Evolutionary conservation across 2,329 filamentous ascomycete species (phyloP), one percentile per base, ranked within the genome.

Genomic region (Penicillium sp.): DNA sequence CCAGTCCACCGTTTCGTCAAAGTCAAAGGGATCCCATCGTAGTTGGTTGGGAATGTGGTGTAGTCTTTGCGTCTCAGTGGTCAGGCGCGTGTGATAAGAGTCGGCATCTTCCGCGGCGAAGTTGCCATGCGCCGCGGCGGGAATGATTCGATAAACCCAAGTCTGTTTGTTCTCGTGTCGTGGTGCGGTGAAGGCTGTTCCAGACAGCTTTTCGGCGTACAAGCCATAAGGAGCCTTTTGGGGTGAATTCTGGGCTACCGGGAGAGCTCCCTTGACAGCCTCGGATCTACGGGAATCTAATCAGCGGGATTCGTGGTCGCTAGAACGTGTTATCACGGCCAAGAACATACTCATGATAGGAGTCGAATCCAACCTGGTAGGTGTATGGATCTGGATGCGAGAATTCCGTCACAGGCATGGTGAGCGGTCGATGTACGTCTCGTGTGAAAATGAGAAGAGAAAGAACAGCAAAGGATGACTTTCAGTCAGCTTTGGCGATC

Each of bases 11-110:
- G 75, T 76, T 64, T 85, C 76, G 53, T 88, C 82, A 42, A 90
- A 74, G 58, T 89, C 83, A 63, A 89, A 88, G 2, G 82, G 84
- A 56, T 86, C 83, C 88, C 88, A 93, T 56, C 86, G 80, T 28
- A 91, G 75, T 67, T 91, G 86, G 62, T 90, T 90, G 4, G 88
- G 88, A 43, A 90, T 85, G 58, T 88, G 83, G 58, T 85, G 82
- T 56, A 88, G 77, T 61, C 79, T 80, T 33, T 66, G 55, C n/a
- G 65, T 61, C 55, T 72, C 63, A 4, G 66, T 65, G 47, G 63
- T 65, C 62, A 71, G 64, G n/a, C 43, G 64, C 49, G 60, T 75
- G 49, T 77, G 72, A 44, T 76, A 76, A 5, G 74, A 71, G 13
- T 66, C 65, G 5, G 66, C 61, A 51, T 76, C 69, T 28, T 74